Base-by-base conservation (phyloP, 1,284 basidiomycete genomes). In the Irpex rosettiformis region DNA sequence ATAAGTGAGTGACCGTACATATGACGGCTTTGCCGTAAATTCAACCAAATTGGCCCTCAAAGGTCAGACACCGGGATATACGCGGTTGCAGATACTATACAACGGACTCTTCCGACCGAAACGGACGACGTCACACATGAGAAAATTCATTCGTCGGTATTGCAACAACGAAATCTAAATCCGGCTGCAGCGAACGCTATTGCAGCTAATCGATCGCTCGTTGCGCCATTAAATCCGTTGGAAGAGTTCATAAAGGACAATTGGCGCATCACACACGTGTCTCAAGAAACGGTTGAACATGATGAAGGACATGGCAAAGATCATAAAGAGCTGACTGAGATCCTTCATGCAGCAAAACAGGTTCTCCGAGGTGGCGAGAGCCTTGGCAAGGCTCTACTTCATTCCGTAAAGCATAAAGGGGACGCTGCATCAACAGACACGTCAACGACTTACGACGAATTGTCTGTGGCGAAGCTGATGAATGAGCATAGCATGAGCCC, bases 41-140 rank as follows among this genome's bases (percentile, higher is more conserved):
- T 8, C 40, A 16, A 49, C 43, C 27, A 42, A 52, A 30, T 52
- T 59, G 27, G 45, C 10, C 54, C 37, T 37, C 33, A 25, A 52
- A 88, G 82, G 62, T 78, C 85, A 21, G 58, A 65, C 8, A 78
- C 73, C 0, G 86, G 86, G 8, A 77, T 88, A 7, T 88, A 82
- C 64, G 56, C 65, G 22, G 59, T 86, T 1, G 72, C 81, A 1
- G 64, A 72, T 40, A 72, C 69, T 24, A 73, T 78, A 16, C 73
- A 77, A 53, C 79, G 86, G 13, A 66, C 70, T 27, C 65, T 85
- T n/a, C 86, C 87, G 2, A 77, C 72, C 0, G 53, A 66, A 5
- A 70, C 70, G 0, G 69, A 83, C 59, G 65, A 77, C n/a, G 61
- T 76, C 4, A 87, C 86, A 0, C 76, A 82, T 53, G 87, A 89